A percentile compares a stretch with the other conserved stretches of the same genome.
Evolutionary conservation across 2,329 filamentous ascomycete species (phyloP).

Genomic region (Aspergillus unguis): DNA sequence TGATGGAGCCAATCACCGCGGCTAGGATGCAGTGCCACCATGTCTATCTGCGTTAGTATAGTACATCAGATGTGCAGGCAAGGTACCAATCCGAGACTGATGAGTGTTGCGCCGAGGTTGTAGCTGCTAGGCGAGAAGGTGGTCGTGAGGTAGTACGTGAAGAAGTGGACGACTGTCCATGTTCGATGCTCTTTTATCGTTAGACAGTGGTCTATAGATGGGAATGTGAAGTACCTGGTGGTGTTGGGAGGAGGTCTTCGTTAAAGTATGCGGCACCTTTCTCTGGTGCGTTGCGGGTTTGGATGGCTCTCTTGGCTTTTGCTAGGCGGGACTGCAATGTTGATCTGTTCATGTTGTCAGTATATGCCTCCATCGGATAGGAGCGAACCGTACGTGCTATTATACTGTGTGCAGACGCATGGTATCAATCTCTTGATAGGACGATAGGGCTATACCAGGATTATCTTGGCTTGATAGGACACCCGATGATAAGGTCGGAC

Average conservation of each 20-base stretch:
- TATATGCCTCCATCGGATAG: not conserved
- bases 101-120: slow-evolving; percentile 4
- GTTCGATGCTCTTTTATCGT: not conserved
- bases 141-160: slow-evolving; percentile 9
- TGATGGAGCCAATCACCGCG: slow-evolving; percentile 44
- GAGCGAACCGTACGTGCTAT: too few relatives aligned
- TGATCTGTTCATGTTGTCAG: not conserved
- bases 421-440: too few relatives aligned
- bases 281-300: not conserved
- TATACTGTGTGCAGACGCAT: too few relatives aligned
- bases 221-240: not conserved
- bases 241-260: slow-evolving; percentile 5
- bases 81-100: not conserved
- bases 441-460: too few relatives aligned
- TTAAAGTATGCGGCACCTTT: slow-evolving; percentile 2
- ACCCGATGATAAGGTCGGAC: slow-evolving; percentile 1
- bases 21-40: slow-evolving; percentile 28
- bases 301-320: not conserved
- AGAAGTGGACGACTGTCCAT: slow-evolving; percentile 7
- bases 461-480: not conserved
- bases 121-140: slow-evolving; percentile 10
- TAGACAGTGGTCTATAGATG: not conserved
- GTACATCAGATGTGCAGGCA: not conserved
- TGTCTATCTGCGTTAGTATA: not conserved
- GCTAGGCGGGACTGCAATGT: not conserved